phyloP scores from a whole-genome alignment of 208 protist genomes.

The Acanthamoeba royreba region DNA sequence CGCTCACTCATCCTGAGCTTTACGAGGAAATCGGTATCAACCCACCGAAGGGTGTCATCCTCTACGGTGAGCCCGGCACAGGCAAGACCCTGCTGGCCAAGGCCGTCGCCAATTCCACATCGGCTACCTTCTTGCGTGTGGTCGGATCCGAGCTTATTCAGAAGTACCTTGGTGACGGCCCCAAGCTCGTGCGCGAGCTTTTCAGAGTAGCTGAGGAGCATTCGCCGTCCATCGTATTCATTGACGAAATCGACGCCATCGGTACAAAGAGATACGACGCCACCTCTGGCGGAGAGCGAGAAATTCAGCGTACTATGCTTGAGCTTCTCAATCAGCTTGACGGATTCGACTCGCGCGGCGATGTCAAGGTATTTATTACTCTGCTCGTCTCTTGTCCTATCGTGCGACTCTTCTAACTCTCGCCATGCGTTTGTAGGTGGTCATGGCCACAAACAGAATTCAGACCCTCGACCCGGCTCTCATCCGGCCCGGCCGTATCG shows the following conservation, averaged over 20 bases:
- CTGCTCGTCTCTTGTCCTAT: not conserved
- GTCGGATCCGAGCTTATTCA: conserved; percentile 99
- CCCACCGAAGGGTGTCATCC: conserved; percentile 75
- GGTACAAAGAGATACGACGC: conserved; percentile 99
- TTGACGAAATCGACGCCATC: conserved; percentile 99
- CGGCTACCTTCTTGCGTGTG: conserved; percentile 98
- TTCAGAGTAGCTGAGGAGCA: conserved; percentile 98
- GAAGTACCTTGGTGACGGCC: conserved; percentile 99
- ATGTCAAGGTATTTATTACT: conserved; percentile 94
- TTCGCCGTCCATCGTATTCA: conserved; percentile 99
- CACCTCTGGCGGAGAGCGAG: conserved; percentile 96
- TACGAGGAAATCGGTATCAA: conserved; percentile 73
- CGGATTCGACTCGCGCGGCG: conserved; percentile 98
- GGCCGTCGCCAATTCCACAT: conserved; percentile 94
- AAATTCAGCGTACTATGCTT: conserved; percentile 99
- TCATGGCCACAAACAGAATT: conserved; percentile 99
- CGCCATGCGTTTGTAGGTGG: conserved; percentile 78
- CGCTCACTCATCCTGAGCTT: conserved; percentile 91
- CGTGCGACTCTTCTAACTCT: not conserved
- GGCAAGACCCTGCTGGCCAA: conserved; percentile 81
- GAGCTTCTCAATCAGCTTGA: conserved; percentile 99
- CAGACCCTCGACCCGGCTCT: conserved; percentile 99
- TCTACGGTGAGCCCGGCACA: conserved; percentile 76
- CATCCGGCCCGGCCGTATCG: conserved; percentile 98
- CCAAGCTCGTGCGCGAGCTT: conserved; percentile 99